These are phyloP conservation scores for Eimeria sp. DNA, from an alignment of 169 alveolate genomes.

Conservation along the genomic window DNA sequence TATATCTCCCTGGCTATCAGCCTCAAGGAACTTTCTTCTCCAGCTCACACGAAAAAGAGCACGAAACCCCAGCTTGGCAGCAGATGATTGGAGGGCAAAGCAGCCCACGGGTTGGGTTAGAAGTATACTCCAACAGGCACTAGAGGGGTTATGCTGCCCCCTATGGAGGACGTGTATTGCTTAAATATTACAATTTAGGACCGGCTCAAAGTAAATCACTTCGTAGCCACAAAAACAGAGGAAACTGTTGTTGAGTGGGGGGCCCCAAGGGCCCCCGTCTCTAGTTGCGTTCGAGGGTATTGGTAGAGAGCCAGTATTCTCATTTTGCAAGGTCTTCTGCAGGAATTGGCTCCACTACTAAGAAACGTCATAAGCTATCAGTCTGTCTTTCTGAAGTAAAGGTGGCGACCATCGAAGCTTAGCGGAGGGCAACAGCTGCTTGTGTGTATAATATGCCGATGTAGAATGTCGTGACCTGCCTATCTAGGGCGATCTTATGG, in stretches of 20 bases:
- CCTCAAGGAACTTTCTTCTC: neutral
- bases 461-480: neutral
- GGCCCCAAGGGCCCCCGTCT: constrained; percentile 11
- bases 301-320: neutral
- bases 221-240: neutral
- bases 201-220: neutral
- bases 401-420: neutral
- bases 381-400: neutral
- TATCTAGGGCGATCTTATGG: neutral
- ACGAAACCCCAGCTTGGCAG: neutral
- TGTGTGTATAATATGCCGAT: neutral
- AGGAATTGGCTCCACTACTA: neutral
- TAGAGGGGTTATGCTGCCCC: neutral
- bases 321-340: neutral
- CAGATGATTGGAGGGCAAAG: neutral
- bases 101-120: neutral
- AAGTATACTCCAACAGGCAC: neutral
- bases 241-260: neutral
- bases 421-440: neutral
- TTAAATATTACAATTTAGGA: neutral
- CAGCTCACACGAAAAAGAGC: neutral
- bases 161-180: neutral
- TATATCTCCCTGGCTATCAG: neutral
- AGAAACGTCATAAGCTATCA: too few relatives aligned
- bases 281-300: neutral